Percentiles rank a stretch among this genome's conserved stretches.
Evolutionary conservation across 73 alveolate genomes (phyloP).

Genomic region (Paramecium bursaria): DNA sequence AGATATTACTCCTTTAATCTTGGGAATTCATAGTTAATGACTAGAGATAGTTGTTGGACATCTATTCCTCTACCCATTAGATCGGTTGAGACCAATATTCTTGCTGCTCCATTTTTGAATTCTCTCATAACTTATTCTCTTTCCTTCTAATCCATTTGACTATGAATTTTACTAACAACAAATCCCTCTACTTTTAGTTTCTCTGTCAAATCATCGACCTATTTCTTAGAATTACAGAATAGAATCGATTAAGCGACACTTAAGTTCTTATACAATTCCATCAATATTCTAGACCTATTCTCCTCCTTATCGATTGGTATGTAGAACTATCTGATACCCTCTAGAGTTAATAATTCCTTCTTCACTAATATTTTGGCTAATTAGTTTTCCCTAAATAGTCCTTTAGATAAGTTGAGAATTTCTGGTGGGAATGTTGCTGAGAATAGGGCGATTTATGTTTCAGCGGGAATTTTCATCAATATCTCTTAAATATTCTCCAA

Average conservation of each 20-base stretch:
- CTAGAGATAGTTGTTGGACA: conserved; percentile 94
- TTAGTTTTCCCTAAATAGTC: conserved; percentile 80
- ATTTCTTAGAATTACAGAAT: conserved; percentile 78
- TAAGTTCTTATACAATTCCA: conserved; percentile 90
- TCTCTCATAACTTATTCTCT: conserved; percentile 93
- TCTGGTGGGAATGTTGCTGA: conserved; percentile 92
- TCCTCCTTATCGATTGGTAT: conserved; percentile 91
- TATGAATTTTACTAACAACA: conserved; percentile 89
- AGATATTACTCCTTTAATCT: conserved; percentile 87
- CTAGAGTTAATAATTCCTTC: conserved; percentile 87
- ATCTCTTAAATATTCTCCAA: conserved; percentile 93
- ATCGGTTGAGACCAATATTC: conserved; percentile 93
- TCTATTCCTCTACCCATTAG: conserved; percentile 95
- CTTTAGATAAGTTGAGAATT: conserved; percentile 83
- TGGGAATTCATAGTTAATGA: conserved; percentile 94
- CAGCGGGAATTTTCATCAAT: conserved; percentile 88
- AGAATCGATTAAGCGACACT: conserved; percentile 91
- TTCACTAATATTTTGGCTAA: conserved; percentile 87
- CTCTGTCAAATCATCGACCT: conserved; percentile 86
- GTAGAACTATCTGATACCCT: conserved; percentile 94
- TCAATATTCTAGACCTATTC: conserved; percentile 85
- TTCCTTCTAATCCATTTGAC: conserved; percentile 88
- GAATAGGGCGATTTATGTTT: conserved; percentile 85
- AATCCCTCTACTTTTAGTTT: conserved; percentile 81
- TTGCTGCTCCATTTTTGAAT: conserved; percentile 94